Evolutionary conservation across 2,329 filamentous ascomycete genomes (phyloP).

Genomic region (Alternaria longipes): DNA sequence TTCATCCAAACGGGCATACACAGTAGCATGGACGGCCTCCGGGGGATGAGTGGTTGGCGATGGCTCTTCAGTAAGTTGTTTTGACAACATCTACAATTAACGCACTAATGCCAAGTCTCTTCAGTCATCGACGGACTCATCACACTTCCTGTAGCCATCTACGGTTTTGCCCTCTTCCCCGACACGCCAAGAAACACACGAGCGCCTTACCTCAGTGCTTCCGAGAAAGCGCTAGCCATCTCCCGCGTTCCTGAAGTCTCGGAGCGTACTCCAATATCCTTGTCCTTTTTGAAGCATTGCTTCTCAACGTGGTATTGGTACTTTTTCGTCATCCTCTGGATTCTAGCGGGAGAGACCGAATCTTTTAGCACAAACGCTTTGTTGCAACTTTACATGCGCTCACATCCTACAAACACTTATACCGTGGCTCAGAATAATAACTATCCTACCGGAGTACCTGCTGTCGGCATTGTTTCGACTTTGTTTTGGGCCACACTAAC

Average conservation of each 20-base stretch:
- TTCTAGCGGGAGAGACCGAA: slow-evolving; percentile 76
- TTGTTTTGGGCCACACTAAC: slow-evolving; percentile 76
- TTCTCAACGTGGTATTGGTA: slow-evolving; percentile 71
- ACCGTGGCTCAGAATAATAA: slow-evolving; percentile 62
- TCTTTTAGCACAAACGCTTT: slow-evolving; percentile 73
- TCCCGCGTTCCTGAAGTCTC: slow-evolving; percentile 56
- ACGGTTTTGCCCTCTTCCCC: slow-evolving; percentile 61
- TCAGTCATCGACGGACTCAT: slow-evolving; percentile 62
- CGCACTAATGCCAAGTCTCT: slow-evolving; percentile 13
- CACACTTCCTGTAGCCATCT: slow-evolving; percentile 65
- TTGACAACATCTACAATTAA: not conserved
- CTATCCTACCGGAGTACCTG: slow-evolving; percentile 63
- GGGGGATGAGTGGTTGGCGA: slow-evolving; percentile 66
- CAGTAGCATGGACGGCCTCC: slow-evolving; percentile 56
- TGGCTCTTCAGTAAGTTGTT: slow-evolving; percentile 38
- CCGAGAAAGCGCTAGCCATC: slow-evolving; percentile 56
- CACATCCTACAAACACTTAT: slow-evolving; percentile 57
- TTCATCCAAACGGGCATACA: slow-evolving; percentile 67
- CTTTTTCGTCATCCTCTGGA: slow-evolving; percentile 72
- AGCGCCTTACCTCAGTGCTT: slow-evolving; percentile 54
- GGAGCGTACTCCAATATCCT: slow-evolving; percentile 57
- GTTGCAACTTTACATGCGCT: slow-evolving; percentile 61
- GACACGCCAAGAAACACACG: slow-evolving; percentile 56
- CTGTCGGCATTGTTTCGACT: slow-evolving; percentile 64
- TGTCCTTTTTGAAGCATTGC: slow-evolving; percentile 63